These are phyloP conservation scores for Ogataea thermomethanolica DNA, from an alignment of 805 yeast species.

Conservation along the genomic window DNA sequence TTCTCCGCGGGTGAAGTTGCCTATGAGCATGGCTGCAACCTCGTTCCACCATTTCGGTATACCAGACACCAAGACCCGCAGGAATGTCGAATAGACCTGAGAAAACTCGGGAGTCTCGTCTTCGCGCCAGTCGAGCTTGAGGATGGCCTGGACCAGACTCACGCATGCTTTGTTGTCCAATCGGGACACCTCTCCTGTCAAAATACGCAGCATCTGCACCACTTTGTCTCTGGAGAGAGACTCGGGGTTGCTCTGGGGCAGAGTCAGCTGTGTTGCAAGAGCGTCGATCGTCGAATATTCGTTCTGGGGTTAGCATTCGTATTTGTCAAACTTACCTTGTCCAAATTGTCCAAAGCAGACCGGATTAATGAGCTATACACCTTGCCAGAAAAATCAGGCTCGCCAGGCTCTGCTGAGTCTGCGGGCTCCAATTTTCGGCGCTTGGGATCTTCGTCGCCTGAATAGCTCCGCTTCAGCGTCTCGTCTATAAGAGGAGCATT, in stretches of 20 bases:
- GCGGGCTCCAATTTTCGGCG: conserved; percentile 5
- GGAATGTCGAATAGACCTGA: conserved; percentile 62
- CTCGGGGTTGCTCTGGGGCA: conserved; percentile 51
- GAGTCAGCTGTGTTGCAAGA: conserved; percentile 54
- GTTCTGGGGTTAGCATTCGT: conserved; percentile 30
- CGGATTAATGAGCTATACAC: conserved; percentile 42
- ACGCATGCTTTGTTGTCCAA: conserved; percentile 56
- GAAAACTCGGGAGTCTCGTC: conserved; percentile 37
- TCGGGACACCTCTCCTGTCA: conserved; percentile 63
- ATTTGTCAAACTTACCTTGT: conserved; percentile 41
- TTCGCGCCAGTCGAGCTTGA: conserved; percentile 59
- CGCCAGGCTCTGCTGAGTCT: conserved; percentile 1
- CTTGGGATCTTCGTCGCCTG: conserved; percentile 4
- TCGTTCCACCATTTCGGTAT: conserved; percentile 89
- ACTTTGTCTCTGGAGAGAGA: conserved; percentile 53
- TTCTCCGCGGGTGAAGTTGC: conserved; percentile 44
- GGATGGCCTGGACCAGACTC: conserved; percentile 55
- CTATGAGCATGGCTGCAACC: conserved; percentile 65
- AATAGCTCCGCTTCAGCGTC: conserved; percentile 9
- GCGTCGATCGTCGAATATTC: conserved; percentile 56
- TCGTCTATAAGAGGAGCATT: conserved; percentile 12
- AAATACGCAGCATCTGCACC: conserved; percentile 48
- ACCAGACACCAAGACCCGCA: conserved; percentile 75
- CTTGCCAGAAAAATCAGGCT: conserved; percentile 22
- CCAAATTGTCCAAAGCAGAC: conserved; percentile 68